Percentiles rank a stretch among this genome's conserved stretches.
Conservation (phyloP, 2,329 filamentous ascomycete species). For the Lasiodiplodia sp. region DNA sequence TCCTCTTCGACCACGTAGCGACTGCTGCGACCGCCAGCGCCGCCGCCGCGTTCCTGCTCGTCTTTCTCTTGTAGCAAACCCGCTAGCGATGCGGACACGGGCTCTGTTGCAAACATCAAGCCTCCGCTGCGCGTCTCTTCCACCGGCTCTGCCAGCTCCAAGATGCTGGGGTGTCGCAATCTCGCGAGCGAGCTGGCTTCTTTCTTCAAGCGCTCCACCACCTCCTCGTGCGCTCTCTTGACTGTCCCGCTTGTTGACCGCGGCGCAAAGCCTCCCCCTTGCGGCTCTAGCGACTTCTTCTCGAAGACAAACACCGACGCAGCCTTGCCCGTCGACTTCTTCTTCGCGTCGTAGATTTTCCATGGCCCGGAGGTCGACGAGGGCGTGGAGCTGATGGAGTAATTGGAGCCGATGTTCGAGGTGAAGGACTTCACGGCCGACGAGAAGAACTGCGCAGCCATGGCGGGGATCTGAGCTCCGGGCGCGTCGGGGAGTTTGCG, state of each 20-base stretch:
- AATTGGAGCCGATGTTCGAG: constrained; percentile 92
- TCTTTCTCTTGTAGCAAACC: constrained; percentile 87
- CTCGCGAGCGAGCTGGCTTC: constrained; percentile 89
- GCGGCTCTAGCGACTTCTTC: constrained; percentile 79
- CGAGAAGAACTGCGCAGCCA: constrained; percentile 77
- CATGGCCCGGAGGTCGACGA: constrained; percentile 88
- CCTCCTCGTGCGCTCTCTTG: constrained; percentile 86
- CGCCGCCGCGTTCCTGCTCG: constrained; percentile 76
- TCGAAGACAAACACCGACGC: constrained; percentile 97
- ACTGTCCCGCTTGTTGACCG: constrained; percentile 71
- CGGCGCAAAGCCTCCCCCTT: constrained; percentile 62
- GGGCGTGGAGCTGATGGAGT: constrained; percentile 77
- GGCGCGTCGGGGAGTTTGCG: not conserved
- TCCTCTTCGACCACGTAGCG: constrained; percentile 82
- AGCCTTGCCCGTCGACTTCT: constrained; percentile 88
- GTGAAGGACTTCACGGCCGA: constrained; percentile 92
- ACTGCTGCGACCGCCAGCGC: constrained; percentile 73
- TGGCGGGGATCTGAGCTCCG: constrained; percentile 54
- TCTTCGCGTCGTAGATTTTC: constrained; percentile 98
- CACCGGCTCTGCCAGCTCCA: constrained; percentile 92
- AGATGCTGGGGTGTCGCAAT: constrained; percentile 86
- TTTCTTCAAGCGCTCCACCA: constrained; percentile 87
- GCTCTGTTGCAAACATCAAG: constrained; percentile 93
- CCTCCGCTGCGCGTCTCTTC: constrained; percentile 92
- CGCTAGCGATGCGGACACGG: constrained; percentile 86